A percentile compares a stretch with the other conserved stretches of the same genome.
phyloP scores from a whole-genome alignment of 805 yeast species.

The Wickerhamiella dianesei region DNA sequence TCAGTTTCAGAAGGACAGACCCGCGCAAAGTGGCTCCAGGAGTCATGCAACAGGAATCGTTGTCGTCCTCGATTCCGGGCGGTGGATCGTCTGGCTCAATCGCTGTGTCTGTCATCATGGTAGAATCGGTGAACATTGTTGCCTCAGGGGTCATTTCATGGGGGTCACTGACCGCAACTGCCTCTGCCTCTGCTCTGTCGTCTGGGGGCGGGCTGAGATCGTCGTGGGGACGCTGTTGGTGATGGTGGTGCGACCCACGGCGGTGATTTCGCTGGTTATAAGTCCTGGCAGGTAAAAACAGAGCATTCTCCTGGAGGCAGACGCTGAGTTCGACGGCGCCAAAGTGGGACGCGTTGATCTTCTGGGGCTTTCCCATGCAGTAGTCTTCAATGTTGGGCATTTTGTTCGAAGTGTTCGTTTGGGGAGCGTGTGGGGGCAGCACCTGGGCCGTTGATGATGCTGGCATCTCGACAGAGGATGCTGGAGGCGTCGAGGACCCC shows the following conservation, averaged over 20 bases:
- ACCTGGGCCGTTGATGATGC: background rate
- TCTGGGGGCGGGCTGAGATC: background rate
- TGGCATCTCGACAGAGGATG: background rate
- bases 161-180: background rate
- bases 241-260: conserved; percentile 3
- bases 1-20: conserved; percentile 51
- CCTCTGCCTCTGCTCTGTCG: background rate
- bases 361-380: conserved; percentile 24
- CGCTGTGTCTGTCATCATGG: background rate
- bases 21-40: conserved; percentile 54
- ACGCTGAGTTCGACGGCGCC: conserved; percentile 24
- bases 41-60: background rate
- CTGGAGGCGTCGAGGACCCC: background rate
- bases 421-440: background rate
- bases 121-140: background rate
- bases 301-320: conserved; percentile 23
- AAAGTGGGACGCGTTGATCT: conserved; percentile 22
- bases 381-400: conserved; percentile 10
- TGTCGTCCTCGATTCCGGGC: conserved; percentile 2
- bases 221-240: conserved; percentile 1
- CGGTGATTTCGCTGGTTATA: background rate
- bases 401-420: background rate
- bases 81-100: conserved; percentile 1
- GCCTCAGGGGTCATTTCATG: background rate
- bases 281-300: conserved; percentile 19